Base-by-base conservation (phyloP, 768 basidiomycete genomes). In the Pisolithus tinctorius region DNA sequence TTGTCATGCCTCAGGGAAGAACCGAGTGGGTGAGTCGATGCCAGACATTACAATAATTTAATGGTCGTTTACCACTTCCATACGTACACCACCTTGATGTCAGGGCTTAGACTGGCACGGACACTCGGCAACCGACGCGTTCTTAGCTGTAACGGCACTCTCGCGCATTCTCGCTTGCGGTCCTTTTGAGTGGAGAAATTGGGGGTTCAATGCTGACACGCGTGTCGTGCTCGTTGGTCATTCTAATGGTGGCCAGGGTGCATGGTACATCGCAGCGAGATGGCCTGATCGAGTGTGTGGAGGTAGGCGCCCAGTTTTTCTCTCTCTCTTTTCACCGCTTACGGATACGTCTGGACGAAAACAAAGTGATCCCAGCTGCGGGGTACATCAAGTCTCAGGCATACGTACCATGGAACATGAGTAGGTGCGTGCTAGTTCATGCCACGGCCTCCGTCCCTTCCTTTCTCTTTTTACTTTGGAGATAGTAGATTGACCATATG, bases 41-140 rank as follows among this genome's bases (percentile, higher is more conserved):
- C 20, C 26, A 30, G 11, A 10, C 25, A 45, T 20, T 38, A 17
- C 26, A n/a, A 3, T 17, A 20, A 3, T 23, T 13, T 23, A 34
- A 4, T 13, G 31, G 31, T 34, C 5, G 34, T 40, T 34, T 34
- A 25, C 43, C 17, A 20, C 29, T 29, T 43, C 27, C 25, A 47
- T 14, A 46, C 30, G 4, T 43, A 11, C 39, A 17, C 17, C 13
- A 34, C n/a, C n/a, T 40, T 43, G 3, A 2, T 30, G 10, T 1
- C 39, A 90, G 88, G 93, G 93, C 1, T 74, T 93, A 41, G 93
- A 96, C 65, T 95, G 93, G 93, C 93, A 91, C 59, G 93, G 92
- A 0, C 82, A 84, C 4, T 91, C 88, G 60, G 73, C 84, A 10
- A 63, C 67, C 13, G 89, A 93, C 60, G 84, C 79, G 1, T 88